Evolutionary conservation across 2,329 filamentous ascomycete species (phyloP).

Genomic region (Coleophoma crateriformis): DNA sequence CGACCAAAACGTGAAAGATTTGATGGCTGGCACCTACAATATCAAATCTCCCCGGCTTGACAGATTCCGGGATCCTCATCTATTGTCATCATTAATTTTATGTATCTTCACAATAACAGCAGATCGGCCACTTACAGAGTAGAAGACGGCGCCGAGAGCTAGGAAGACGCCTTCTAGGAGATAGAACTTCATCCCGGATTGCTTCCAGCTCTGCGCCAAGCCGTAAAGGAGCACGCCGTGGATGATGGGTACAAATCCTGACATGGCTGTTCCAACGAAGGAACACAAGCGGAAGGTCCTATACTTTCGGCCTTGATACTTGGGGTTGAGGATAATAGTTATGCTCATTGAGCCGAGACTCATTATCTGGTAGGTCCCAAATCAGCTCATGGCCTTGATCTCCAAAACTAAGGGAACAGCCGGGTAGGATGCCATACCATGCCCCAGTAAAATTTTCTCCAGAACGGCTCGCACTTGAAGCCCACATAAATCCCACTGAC

Average conservation of each 20-base stretch:
- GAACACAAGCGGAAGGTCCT: conserved; percentile 12
- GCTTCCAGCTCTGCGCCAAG: conserved; percentile 4
- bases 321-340: conserved; percentile 21
- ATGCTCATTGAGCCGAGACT: conserved; percentile 27
- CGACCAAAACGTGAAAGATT: conserved; percentile 18
- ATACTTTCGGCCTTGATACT: conserved; percentile 14
- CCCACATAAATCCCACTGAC: conserved; percentile 33
- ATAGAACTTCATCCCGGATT: conserved; percentile 15
- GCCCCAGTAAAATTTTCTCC: conserved; percentile 27
- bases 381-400: background rate
- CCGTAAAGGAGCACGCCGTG: conserved; percentile 13
- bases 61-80: conserved; percentile 13
- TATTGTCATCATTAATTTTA: conserved; percentile 1
- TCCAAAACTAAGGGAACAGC: background rate
- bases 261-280: conserved; percentile 15
- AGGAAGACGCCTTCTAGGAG: conserved; percentile 10
- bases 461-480: conserved; percentile 31
- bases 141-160: conserved; percentile 9
- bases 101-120: background rate
- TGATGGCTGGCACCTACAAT: conserved; percentile 15
- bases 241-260: conserved; percentile 13
- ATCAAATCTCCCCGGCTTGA: conserved; percentile 15
- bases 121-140: conserved; percentile 4
- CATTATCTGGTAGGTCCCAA: conserved; percentile 24
- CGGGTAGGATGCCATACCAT: conserved; percentile 23